Evolutionary conservation across 148 eudicot genomes (phyloP), one percentile per base, ranked within the genome.

Genomic region (Rhododendron ferrugineum): DNA sequence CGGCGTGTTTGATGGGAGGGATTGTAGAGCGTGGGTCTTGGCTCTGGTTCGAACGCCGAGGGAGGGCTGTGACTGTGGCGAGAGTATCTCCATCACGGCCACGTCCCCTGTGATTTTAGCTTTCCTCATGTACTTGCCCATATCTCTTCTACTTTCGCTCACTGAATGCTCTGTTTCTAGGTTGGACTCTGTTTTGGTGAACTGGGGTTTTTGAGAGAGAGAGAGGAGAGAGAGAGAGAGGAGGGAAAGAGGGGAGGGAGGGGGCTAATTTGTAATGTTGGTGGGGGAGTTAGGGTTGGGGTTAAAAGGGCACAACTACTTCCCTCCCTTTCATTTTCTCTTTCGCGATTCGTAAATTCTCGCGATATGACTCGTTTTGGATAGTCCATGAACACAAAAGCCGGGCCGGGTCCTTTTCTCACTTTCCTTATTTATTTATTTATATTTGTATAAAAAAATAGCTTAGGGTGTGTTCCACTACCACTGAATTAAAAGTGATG

Each of bases 1-100:
- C 11, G 49, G 79, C 8, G 83, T 75, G 9, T 77, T 36, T 0
- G 86, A 62, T 47, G 85, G 87, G 34, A 84, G 92, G 20, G 85
- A 86, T 82, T 91, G 94, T 26, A 96, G 89, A 15, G 98, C 94
- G 66, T 93, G 92, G 88, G 98, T 93, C 86, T 87, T 90, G 86
- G 98, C 98, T 37, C 98, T 78, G 16, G 98, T 96, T 28, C 93
- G 92, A 26, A 96, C 98, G 32, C 98, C 98, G 23, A 92, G 86
- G 2, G 90, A 81, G 28, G 93, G 82, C 18, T 68, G 74, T 1
- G 74, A 28, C 82, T 88, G 93, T 1, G 91, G 60, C 22, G 60
- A 90, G 85, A 89, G 89, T 66, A 91, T 89, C 79, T 93, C 96
- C 92, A 92, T 92, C 2, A 90, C 90, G 2, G 94, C 88, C 8